Base-by-base conservation (phyloP, 2,329 filamentous ascomycete species). In the Cercospora sojina region DNA sequence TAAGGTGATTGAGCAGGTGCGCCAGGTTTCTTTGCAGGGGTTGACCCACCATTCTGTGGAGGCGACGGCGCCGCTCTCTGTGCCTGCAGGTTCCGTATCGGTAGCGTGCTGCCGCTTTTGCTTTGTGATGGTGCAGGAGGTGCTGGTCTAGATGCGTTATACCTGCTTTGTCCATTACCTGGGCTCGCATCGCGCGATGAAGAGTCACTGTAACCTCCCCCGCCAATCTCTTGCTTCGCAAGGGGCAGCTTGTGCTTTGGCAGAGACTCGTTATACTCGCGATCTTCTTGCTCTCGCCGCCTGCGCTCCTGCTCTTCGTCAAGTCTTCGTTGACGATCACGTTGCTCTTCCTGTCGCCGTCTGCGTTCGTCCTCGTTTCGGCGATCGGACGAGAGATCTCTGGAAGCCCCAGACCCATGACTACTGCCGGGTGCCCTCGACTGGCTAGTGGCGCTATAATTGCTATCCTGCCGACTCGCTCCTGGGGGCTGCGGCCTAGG, bases 201-300 rank as follows among this genome's bases (percentile, higher is more conserved):
- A 20, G 69, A 53, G 72, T 83, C 83, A 53, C 83, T 81, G 68
- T 84, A 83, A 43, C 87, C 84, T 68, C 87, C 90, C 32, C 89
- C 89, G 65, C 91, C 92, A 72, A 98, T 82, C 78, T 98, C 95
- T 79, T 97, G 93, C 78, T 98, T 92, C 32, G 93, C 93, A 71
- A 95, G 75, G 2, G 92, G 91, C 10, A 88, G 81, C 77, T 91
- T 92, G 69, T 86, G 89, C 82, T 96, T 91, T 32, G 93, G 94
- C 67, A 97, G 81, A 25, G 91, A 92, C 38, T 92, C 91, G 78
- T 98, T 97, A 79, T 97, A 97, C 18, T 88, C 91, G 38, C 75
- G 75, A 59, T 77, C 74, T 76, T 95, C 93, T 72, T 91, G 84
- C 60, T 97, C 92, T 70, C 91, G 79, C 58, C 82, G 79, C 32